Evolutionary conservation across 768 basidiomycete genomes (phyloP), one percentile per base, ranked within the genome.

Genomic region (Zangia roseola): DNA sequence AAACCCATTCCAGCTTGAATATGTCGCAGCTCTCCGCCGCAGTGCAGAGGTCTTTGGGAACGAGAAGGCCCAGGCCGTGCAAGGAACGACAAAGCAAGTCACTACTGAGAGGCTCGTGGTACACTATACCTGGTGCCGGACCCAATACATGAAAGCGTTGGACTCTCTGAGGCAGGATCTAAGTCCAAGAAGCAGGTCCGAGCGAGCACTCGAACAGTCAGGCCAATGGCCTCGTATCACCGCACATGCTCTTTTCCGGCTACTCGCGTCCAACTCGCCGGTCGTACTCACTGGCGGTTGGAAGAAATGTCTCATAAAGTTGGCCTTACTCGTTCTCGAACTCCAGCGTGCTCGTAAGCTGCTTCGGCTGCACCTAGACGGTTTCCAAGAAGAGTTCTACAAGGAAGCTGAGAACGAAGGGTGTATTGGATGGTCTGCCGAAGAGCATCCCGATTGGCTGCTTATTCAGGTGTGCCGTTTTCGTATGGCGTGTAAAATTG

Each of bases 301-400:
- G 74, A 45, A 49, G 46, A 35, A 49, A 13, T 56, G 40, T 40
- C 50, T 76, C 31, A 55, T 57, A 16, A 21, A 28, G 12, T 54
- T 74, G n/a, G 71, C 61, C 2, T 47, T 60, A 43, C 45, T 58
- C 2, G 49, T 63, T 23, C 52, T 74, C 7, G 52, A 56, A 24
- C 56, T 67, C 30, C 75, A 76, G 47, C 68, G 68, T 30, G 57
- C 69, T n/a, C 65, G 64, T 20, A 67, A 71, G 28, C 46, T 73
- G 24, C 44, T 70, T 36, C 47, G 40, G 7, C 52, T 65, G n/a
- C 56, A 54, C 3, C 16, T 26, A 21, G 43, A 47, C 16, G 38
- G 19, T 12, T 34, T 47, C 13, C 8, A 31, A 5, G 55, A 50
- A 25, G 58, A 60, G 9, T 52, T 60, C 25, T 36, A 10, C 36